Base-by-base conservation (phyloP, 129 eudicot species). In the Centrapalus pauciflorus region DNA sequence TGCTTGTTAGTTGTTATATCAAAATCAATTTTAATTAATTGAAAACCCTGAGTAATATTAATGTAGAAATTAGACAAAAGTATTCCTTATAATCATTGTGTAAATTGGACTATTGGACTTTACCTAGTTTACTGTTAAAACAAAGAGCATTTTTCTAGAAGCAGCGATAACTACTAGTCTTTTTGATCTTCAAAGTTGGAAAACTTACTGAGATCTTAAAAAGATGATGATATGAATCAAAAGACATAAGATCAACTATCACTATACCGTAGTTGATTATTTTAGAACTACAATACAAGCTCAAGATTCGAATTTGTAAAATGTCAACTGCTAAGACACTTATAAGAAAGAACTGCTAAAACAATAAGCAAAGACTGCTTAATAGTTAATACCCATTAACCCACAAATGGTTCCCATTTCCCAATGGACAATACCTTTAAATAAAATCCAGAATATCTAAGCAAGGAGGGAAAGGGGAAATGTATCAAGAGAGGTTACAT, bases 221-320 rank as follows among this genome's bases (percentile, higher is more conserved):
- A 66, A 33, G 72, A 66, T 17, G 50, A 49, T 32, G 14, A 20
- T 16, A 45, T 64, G 13, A 40, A 59, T 17, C 65, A 59, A 30
- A 59, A 4, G 23, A 11, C 19, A 9, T 35, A 11, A 34, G 19
- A 61, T 17, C 52, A 25, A 38, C 30, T 37, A 45, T 20, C 21
- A 45, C 52, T 23, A 45, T 4, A 23, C 21, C 21, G 23, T 45
- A 45, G 16, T 23, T 45, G 23, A 23, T n/a, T 45, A n/a, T n/a
- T 45, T 20, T 45, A 35, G 34, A 38, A 62, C 33, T 37, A 38
- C 12, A 24, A 9, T 34, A 23, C 38, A 38, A 13, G 19, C 12
- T 21, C 16, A 20, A n/a, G n/a, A n/a, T n/a, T n/a, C n/a, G n/a
- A n/a, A n/a, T n/a, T n/a, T n/a, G n/a, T n/a, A n/a, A n/a, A n/a